phyloP scores from a whole-genome alignment of 2,329 filamentous ascomycete genomes.

The Teratosphaeria viscida region DNA sequence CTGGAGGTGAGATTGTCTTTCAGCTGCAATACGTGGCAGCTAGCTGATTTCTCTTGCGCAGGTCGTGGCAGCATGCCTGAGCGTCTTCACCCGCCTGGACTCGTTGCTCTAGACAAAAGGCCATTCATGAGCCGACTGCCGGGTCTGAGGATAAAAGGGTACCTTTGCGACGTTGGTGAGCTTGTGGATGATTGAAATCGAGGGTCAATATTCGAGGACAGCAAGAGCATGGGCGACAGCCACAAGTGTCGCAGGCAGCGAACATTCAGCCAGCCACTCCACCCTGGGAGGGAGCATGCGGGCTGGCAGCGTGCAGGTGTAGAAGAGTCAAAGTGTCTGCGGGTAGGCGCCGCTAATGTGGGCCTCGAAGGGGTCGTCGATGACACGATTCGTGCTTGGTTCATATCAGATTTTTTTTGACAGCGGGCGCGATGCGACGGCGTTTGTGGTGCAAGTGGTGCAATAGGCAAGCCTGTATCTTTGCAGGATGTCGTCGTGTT shows the following conservation, averaged over 20 bases:
- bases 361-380: not conserved
- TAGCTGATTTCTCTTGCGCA: conserved; percentile 17
- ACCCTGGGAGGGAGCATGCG: not conserved
- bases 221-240: not conserved
- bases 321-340: not conserved
- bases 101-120: conserved; percentile 63
- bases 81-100: conserved; percentile 94
- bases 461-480: not conserved
- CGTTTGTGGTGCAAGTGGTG: not conserved
- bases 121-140: not conserved
- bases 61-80: conserved; percentile 87
- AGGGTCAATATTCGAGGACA: not conserved
- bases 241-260: not conserved
- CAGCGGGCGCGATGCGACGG: not conserved
- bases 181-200: not conserved
- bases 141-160: not conserved
- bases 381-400: not conserved
- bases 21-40: not conserved
- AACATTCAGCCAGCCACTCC: not conserved
- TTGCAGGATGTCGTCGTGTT: no score
- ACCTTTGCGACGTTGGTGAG: not conserved
- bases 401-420: not conserved
- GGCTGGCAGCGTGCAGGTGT: not conserved
- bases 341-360: not conserved
- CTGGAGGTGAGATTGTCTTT: conserved; percentile 58